Evolutionary conservation across 2,329 filamentous ascomycete genomes (phyloP).

Genomic region (Parastagonospora nodorum): DNA sequence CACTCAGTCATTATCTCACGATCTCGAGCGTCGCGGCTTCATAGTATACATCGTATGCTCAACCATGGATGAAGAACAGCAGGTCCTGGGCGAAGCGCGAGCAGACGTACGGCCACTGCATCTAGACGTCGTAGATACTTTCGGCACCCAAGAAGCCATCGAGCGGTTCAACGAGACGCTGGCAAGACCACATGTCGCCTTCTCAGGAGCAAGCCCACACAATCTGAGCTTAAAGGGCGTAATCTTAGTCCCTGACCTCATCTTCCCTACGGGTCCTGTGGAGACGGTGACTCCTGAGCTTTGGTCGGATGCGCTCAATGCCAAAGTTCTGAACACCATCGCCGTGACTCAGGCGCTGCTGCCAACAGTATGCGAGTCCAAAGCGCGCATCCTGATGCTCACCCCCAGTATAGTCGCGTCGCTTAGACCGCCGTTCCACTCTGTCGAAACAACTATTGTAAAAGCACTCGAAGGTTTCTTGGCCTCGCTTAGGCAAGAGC

Average conservation of each 20-base stretch:
- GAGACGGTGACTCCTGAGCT: conserved; percentile 81
- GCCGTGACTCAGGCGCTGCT: conserved; percentile 87
- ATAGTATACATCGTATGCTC: conserved; percentile 90
- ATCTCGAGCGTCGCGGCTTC: conserved; percentile 89
- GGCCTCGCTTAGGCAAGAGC: conserved; percentile 77
- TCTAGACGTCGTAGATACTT: conserved; percentile 81
- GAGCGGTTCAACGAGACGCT: conserved; percentile 74
- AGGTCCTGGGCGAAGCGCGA: conserved; percentile 76
- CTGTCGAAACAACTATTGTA: conserved; percentile 83
- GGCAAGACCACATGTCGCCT: conserved; percentile 74
- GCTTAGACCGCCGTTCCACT: conserved; percentile 78
- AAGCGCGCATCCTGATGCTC: conserved; percentile 74
- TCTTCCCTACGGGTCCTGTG: conserved; percentile 81
- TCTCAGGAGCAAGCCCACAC: conserved; percentile 75
- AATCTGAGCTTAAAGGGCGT: conserved; percentile 77
- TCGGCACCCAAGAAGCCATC: conserved; percentile 70
- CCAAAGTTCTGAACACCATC: conserved; percentile 87
- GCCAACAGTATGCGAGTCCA: conserved; percentile 56
- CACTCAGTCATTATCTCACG: conserved; percentile 79
- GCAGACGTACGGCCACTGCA: conserved; percentile 81
- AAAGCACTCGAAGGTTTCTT: conserved; percentile 87
- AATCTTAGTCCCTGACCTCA: conserved; percentile 78
- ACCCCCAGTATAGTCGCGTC: conserved; percentile 82
- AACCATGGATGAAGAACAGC: conserved; percentile 80
- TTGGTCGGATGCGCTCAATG: conserved; percentile 90